Conservation (phyloP, 2,329 filamentous ascomycete genomes). For the Xylariales sp. region DNA sequence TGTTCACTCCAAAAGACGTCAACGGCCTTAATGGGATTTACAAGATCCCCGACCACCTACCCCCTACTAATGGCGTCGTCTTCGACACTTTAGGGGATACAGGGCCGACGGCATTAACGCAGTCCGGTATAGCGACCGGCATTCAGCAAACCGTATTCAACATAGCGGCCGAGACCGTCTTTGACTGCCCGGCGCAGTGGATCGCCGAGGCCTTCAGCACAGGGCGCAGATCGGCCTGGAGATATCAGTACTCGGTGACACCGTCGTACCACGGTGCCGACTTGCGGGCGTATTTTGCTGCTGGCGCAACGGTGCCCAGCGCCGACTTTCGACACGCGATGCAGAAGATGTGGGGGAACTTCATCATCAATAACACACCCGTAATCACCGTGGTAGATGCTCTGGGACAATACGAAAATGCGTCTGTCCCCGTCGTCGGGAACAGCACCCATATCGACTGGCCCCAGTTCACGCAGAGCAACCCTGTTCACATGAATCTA, state of each 20-base stretch:
- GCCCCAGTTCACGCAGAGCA: conserved; percentile 48
- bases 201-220: conserved; percentile 56
- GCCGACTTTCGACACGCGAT: conserved; percentile 53
- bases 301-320: conserved; percentile 45
- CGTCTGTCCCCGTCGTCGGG: conserved; percentile 46
- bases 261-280: conserved; percentile 52
- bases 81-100: conserved; percentile 53
- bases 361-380: conserved; percentile 56
- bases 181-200: conserved; percentile 64
- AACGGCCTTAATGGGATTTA: conserved; percentile 39
- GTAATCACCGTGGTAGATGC: conserved; percentile 50
- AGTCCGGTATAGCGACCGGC: conserved; percentile 58
- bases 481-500: conserved; percentile 56
- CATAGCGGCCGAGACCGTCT: conserved; percentile 62
- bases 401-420: conserved; percentile 49
- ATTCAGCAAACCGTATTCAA: conserved; percentile 61
- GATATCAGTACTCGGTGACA: conserved; percentile 56
- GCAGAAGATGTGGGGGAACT: conserved; percentile 57
- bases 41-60: conserved; percentile 33
- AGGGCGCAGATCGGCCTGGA: conserved; percentile 51
- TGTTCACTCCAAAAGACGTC: conserved; percentile 38
- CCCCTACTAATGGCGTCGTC: conserved; percentile 35
- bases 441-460: conserved; percentile 45
- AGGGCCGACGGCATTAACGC: conserved; percentile 58
- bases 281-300: conserved; percentile 50